Percentiles rank a stretch among this genome's conserved stretches.
phyloP scores from a whole-genome alignment of 2,329 filamentous ascomycete genomes.

The Colletotrichum somersetense region DNA sequence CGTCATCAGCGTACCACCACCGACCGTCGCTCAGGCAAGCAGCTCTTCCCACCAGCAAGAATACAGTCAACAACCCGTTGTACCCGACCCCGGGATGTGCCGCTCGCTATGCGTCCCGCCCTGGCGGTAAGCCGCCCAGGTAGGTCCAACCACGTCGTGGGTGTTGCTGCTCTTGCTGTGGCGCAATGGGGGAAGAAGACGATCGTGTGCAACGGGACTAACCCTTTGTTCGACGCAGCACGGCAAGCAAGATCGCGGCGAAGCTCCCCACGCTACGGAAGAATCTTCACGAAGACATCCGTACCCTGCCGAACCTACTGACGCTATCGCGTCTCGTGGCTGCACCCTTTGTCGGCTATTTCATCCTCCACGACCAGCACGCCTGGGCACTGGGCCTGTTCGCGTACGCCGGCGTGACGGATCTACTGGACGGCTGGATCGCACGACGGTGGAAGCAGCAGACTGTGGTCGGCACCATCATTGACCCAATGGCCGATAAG shows the following conservation, averaged over 20 bases:
- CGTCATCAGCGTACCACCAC: constrained; percentile 7
- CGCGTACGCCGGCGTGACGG: constrained; percentile 90
- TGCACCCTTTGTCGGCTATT: constrained; percentile 88
- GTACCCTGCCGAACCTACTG: constrained; percentile 94
- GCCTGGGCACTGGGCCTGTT: constrained; percentile 86
- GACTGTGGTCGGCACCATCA: constrained; percentile 93
- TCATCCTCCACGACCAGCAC: constrained; percentile 86
- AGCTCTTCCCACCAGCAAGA: background rate
- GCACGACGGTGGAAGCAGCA: constrained; percentile 88
- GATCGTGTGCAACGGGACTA: background rate
- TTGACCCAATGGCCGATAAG: constrained; percentile 98
- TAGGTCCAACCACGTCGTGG: background rate
- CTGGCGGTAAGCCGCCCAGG: constrained; percentile 17
- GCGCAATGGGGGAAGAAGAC: background rate
- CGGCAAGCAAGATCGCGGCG: constrained; percentile 22
- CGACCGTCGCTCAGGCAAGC: constrained; percentile 6
- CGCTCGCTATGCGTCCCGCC: constrained; percentile 21
- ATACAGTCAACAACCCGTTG: background rate
- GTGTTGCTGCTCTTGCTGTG: background rate
- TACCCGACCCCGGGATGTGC: background rate
- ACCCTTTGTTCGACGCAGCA: constrained; percentile 6
- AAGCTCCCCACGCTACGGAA: constrained; percentile 29
- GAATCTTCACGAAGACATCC: constrained; percentile 84
- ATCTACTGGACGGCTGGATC: constrained; percentile 94
- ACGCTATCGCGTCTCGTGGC: constrained; percentile 88